phyloP scores from a whole-genome alignment of 148 eudicot genomes.

The Camellia sinensis region DNA sequence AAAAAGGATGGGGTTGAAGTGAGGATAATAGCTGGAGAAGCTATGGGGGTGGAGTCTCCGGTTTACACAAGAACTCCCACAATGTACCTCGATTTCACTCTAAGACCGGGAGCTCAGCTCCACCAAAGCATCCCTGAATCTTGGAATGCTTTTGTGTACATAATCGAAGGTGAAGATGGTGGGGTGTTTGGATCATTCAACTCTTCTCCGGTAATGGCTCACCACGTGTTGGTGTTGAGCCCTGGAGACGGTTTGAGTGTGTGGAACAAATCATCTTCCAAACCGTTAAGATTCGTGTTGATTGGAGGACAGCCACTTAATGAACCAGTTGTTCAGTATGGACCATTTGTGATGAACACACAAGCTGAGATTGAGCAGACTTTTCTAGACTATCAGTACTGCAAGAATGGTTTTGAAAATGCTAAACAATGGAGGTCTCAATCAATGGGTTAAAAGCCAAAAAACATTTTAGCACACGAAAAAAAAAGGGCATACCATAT shows the following conservation, averaged over 20 bases:
- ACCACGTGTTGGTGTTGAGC: conserved; percentile 66
- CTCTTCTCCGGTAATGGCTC: conserved; percentile 44
- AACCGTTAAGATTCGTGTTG: conserved; percentile 55
- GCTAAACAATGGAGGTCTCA: conserved; percentile 77
- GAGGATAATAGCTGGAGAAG: conserved; percentile 82
- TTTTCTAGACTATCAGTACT: conserved; percentile 63
- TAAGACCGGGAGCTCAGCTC: conserved; percentile 58
- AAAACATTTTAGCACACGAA: not conserved
- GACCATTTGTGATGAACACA: conserved; percentile 98
- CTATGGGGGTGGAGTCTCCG: conserved; percentile 78
- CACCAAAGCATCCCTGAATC: conserved; percentile 65
- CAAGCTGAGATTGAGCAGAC: conserved; percentile 81
- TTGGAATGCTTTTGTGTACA: conserved; percentile 71
- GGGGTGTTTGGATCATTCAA: conserved; percentile 47
- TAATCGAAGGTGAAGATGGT: conserved; percentile 65
- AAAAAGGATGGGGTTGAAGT: conserved; percentile 69
- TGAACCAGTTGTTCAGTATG: conserved; percentile 89
- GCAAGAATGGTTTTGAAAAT: conserved; percentile 83
- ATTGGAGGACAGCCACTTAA: conserved; percentile 77
- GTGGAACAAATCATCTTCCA: conserved; percentile 67
- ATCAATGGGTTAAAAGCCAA: not conserved
- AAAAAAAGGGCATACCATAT: not conserved
- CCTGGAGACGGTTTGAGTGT: conserved; percentile 75
- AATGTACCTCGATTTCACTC: conserved; percentile 82
- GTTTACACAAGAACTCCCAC: conserved; percentile 92